A percentile compares a stretch with the other conserved stretches of the same genome.
These are phyloP conservation scores for Geoglossum cookeanum DNA, from an alignment of 2,329 filamentous ascomycete genomes.

Conservation along the genomic window DNA sequence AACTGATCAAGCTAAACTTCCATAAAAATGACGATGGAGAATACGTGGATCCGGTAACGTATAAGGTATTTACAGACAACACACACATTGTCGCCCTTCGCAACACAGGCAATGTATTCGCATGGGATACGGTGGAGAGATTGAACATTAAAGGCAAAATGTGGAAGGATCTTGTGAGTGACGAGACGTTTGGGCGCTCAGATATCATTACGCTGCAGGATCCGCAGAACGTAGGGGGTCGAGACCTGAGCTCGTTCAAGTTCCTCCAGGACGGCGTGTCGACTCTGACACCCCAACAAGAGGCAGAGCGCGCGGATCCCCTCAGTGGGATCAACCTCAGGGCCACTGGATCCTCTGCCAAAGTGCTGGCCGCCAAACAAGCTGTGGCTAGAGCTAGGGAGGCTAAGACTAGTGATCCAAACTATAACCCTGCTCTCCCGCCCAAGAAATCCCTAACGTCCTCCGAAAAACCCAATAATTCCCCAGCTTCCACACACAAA, in stretches of 20 bases:
- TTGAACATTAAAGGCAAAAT: slow-evolving; percentile 95
- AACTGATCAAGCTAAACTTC: slow-evolving; percentile 82
- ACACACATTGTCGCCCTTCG: slow-evolving; percentile 85
- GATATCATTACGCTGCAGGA: slow-evolving; percentile 96
- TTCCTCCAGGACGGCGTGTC: slow-evolving; percentile 63
- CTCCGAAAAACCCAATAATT: slow-evolving; percentile 12
- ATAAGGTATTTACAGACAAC: slow-evolving; percentile 95
- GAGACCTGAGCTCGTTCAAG: slow-evolving; percentile 77
- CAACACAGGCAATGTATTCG: slow-evolving; percentile 83
- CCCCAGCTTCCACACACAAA: slow-evolving; percentile 13
- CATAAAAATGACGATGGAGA: slow-evolving; percentile 81
- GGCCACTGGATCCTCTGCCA: slow-evolving; percentile 60
- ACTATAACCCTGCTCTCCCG: slow-evolving; percentile 9
- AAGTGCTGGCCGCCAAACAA: slow-evolving; percentile 79
- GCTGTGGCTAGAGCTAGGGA: slow-evolving; percentile 79
- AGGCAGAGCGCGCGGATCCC: slow-evolving; percentile 39
- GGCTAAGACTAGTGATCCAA: slow-evolving; percentile 31
- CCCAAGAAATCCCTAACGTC: slow-evolving; percentile 34
- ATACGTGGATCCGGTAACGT: slow-evolving; percentile 89
- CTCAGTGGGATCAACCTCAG: slow-evolving; percentile 46
- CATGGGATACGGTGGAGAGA: slow-evolving; percentile 85
- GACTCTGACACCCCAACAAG: slow-evolving; percentile 48
- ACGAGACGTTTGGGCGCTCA: slow-evolving; percentile 66
- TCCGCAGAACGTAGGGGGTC: slow-evolving; percentile 67
- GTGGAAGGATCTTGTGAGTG: slow-evolving; percentile 79